phyloP scores from a whole-genome alignment of 192 early-diverging fungal species.

The Coemansia erecta region DNA sequence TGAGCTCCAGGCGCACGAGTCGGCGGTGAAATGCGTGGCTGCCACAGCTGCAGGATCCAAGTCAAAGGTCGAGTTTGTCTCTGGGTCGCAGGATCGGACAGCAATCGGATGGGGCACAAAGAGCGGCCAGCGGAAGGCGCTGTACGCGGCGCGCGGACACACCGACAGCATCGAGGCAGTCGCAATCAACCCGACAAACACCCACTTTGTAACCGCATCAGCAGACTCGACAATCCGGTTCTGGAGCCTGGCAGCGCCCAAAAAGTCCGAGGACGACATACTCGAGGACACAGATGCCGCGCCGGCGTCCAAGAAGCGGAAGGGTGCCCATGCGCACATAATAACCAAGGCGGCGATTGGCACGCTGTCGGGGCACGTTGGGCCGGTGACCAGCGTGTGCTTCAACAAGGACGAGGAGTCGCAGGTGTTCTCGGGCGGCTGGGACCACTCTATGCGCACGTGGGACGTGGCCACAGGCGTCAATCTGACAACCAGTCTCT shows the following conservation, averaged over 20 bases:
- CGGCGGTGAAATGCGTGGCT: constrained; percentile 75
- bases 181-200: constrained; percentile 56
- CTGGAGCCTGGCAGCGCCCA: constrained; percentile 67
- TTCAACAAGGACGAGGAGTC: constrained; percentile 65
- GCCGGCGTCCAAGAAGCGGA: constrained; percentile 37
- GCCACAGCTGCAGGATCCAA: constrained; percentile 44
- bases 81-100: constrained; percentile 65
- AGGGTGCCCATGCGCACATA: constrained; percentile 18
- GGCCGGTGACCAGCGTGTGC: constrained; percentile 68
- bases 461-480: constrained; percentile 85
- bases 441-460: constrained; percentile 87
- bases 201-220: constrained; percentile 62
- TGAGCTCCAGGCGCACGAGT: constrained; percentile 66
- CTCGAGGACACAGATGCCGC: constrained; percentile 28
- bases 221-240: constrained; percentile 77
- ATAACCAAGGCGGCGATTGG: constrained; percentile 44
- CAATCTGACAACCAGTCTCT: constrained; percentile 80
- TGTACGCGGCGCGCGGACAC: constrained; percentile 78
- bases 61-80: constrained; percentile 54
- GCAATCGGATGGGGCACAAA: constrained; percentile 64
- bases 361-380: constrained; percentile 70
- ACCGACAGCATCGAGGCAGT: constrained; percentile 78
- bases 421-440: constrained; percentile 80
- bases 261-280: constrained; percentile 48
- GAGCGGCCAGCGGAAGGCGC: constrained; percentile 39